Evolutionary conservation across 441 rosid genomes (phyloP).

Genomic region (Adansonia rubrostipa): DNA sequence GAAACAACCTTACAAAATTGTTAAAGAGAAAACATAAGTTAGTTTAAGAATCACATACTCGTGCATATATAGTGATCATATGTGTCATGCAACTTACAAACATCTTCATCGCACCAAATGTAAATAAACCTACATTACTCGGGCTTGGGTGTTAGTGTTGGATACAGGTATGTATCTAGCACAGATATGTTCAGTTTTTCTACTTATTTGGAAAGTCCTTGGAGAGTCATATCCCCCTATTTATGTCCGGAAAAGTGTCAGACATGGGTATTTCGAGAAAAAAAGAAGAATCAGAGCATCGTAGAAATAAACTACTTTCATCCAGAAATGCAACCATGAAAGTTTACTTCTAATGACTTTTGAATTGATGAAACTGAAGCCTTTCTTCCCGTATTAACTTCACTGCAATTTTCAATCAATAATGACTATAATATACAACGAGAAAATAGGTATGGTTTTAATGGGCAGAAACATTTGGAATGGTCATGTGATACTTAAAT

Average conservation of each 20-base stretch:
- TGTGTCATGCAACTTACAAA: not conserved
- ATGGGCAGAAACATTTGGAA: not conserved
- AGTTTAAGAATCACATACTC: slow-evolving; percentile 6
- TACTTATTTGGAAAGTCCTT: too few relatives aligned
- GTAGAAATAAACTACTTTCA: slow-evolving; percentile 7
- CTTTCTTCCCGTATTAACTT: not conserved
- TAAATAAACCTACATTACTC: not conserved
- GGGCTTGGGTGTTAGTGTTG: too few relatives aligned
- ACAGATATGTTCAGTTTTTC: too few relatives aligned
- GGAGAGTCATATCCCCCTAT: too few relatives aligned
- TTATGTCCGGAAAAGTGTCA: too few relatives aligned
- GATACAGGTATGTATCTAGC: too few relatives aligned
- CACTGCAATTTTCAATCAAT: slow-evolving; percentile 6
- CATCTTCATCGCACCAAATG: not conserved
- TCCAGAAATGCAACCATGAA: not conserved
- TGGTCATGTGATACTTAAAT: not conserved
- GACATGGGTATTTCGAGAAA: too few relatives aligned
- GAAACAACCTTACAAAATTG: slow-evolving; percentile 63
- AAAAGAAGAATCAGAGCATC: too few relatives aligned
- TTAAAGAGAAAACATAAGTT: not conserved
- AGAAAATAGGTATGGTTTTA: slow-evolving; percentile 7
- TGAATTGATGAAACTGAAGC: not conserved
- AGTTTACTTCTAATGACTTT: not conserved
- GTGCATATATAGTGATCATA: not conserved
- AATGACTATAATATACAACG: not conserved